These are phyloP conservation scores for Debaryomyces prosopidis DNA, from an alignment of 805 yeast genomes.

Conservation along the genomic window DNA sequence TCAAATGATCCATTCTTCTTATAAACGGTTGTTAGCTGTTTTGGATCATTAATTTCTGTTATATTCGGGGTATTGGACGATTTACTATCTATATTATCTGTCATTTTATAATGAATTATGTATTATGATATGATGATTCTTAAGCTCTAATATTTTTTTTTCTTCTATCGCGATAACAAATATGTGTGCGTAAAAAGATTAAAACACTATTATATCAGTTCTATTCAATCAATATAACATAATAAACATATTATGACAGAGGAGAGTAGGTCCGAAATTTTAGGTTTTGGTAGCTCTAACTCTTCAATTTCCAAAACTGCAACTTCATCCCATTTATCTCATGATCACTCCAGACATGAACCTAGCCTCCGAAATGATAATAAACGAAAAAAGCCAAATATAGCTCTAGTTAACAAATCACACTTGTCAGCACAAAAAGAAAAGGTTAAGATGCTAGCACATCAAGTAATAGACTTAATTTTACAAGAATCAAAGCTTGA, in stretches of 20 bases:
- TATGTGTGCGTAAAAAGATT: no score
- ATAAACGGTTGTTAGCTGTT: constrained; percentile 39
- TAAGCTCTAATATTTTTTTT: neutral
- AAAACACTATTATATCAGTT: neutral
- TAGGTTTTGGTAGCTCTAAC: constrained; percentile 9
- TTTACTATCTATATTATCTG: neutral
- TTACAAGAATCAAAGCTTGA: constrained; percentile 14
- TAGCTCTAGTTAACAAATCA: constrained; percentile 2
- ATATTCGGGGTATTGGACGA: neutral
- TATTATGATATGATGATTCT: neutral
- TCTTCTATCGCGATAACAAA: neutral
- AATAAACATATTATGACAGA: neutral
- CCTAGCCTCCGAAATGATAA: constrained; percentile 4
- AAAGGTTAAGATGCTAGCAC: constrained; percentile 1
- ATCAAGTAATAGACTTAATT: constrained; percentile 19
- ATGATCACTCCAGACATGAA: constrained; percentile 10
- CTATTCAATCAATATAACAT: no score
- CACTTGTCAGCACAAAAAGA: constrained; percentile 7
- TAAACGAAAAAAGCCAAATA: constrained; percentile 20
- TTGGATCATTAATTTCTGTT: constrained; percentile 27
- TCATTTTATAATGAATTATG: neutral
- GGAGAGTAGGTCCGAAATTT: constrained; percentile 8
- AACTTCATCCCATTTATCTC: constrained; percentile 16
- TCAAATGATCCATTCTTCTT: constrained; percentile 54
- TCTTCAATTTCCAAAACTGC: neutral